Percentiles rank a stretch among this genome's conserved stretches.
Evolutionary conservation across 1,284 basidiomycete genomes (phyloP).

Genomic region (Boletus putidus): DNA sequence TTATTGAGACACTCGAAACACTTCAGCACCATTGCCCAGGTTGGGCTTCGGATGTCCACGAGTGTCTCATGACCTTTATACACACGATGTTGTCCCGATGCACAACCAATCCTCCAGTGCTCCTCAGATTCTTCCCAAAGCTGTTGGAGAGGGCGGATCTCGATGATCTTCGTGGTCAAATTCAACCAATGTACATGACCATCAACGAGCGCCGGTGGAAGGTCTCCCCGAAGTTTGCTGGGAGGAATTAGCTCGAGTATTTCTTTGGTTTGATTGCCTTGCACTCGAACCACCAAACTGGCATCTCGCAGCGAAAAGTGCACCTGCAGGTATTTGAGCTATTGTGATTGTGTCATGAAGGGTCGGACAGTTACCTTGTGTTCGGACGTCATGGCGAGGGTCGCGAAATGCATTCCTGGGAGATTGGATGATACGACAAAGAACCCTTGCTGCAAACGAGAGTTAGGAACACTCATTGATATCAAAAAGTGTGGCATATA

Average conservation of each 20-base stretch:
- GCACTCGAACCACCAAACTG: constrained; percentile 32
- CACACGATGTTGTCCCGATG: not conserved
- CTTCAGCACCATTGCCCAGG: not conserved
- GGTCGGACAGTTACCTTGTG: constrained; percentile 17
- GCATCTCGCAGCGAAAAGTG: constrained; percentile 27
- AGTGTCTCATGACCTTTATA: constrained; percentile 5
- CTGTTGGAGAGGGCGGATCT: constrained; percentile 38
- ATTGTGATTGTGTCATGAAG: too few relatives aligned
- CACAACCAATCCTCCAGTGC: constrained; percentile 18
- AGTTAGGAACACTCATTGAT: not conserved
- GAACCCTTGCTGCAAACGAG: constrained; percentile 34
- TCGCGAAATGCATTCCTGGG: constrained; percentile 41
- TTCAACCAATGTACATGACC: constrained; percentile 45
- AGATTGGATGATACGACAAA: constrained; percentile 39
- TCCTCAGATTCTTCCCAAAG: constrained; percentile 25
- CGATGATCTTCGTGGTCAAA: constrained; percentile 30
- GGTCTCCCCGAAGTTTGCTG: constrained; percentile 35
- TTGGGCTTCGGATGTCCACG: constrained; percentile 10
- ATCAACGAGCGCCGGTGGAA: constrained; percentile 39
- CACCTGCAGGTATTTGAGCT: constrained; percentile 22
- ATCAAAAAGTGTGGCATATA: not conserved
- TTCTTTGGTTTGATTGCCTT: not conserved
- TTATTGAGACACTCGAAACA: not conserved
- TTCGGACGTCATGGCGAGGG: constrained; percentile 21
- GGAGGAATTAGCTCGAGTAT: constrained; percentile 42